Base-by-base conservation (phyloP, 2,329 filamentous ascomycete genomes). In the Aureobasidium namibiae region DNA sequence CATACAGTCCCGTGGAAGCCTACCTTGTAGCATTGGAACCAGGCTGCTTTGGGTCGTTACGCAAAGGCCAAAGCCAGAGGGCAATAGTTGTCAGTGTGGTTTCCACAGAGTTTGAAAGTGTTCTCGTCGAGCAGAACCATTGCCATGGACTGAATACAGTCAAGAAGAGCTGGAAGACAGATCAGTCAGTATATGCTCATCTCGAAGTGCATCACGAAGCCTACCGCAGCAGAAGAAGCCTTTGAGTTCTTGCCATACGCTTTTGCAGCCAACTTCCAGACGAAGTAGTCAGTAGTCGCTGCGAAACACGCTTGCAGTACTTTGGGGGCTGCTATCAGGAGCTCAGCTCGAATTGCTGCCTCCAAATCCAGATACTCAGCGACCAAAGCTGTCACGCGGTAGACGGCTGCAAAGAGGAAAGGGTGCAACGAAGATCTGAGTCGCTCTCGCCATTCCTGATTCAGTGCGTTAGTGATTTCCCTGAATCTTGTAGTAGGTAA, bases 61-160 rank as follows among this genome's bases (percentile, higher is more conserved):
- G 78, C 92, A 94, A 97, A 13, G 94, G 92, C 89, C 90, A 97
- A 66, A 86, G 83, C 69, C 84, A 85, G 46, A 97, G 77, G 1
- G 91, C 92, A 67, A 84, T 79, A 61, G 88, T 79, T 4, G 92
- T 96, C 65, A 99, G 75, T 0, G 88, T 89, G n/a, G 88, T 90
- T 77, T 99, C 94, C 4, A 97, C 77, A 56, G 87, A 94, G 74
- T 99, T 99, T 58, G 92, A 96, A 68, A 99, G 87, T 0, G 94
- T 96, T 48, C 94, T 83, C 0, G 91, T 92, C 1, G 91, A 94
- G 74, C 88, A 94, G 74, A 94, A 97, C 89, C 90, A 97, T 72
- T 96, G 90, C 91, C 94, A 99, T 7, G 94, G 90, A 72, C 85
- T 95, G 67, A 85, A 76, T 44, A 88, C 72, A 3, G 85, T 86